Evolutionary conservation across 129 eudicot species (phyloP).

Genomic region (Ambrosia trifida): DNA sequence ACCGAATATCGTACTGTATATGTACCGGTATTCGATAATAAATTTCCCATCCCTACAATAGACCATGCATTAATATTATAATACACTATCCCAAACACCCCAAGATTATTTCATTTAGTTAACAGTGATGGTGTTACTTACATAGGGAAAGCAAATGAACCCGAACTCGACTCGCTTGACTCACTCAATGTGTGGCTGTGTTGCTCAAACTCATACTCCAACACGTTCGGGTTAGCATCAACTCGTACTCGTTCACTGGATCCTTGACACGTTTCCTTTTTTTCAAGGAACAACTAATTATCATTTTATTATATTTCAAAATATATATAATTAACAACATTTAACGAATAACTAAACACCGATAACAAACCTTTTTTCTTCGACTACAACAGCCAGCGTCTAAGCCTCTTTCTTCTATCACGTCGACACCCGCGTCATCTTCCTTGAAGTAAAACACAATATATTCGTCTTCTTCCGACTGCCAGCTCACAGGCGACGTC

Average conservation of each 20-base stretch:
- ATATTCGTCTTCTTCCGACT: slow-evolving; percentile 60
- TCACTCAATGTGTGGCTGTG: slow-evolving; percentile 31
- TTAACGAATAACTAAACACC: no score
- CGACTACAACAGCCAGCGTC: slow-evolving; percentile 1
- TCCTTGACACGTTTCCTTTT: slow-evolving; percentile 18
- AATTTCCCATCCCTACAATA: no score
- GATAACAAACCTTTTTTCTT: slow-evolving; percentile 39
- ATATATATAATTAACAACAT: background rate
- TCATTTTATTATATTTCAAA: background rate
- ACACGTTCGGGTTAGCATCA: slow-evolving; percentile 12
- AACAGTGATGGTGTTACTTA: slow-evolving; percentile 31
- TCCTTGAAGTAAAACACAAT: slow-evolving; percentile 69
- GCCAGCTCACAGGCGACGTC: slow-evolving; percentile 34
- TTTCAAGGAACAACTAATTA: background rate
- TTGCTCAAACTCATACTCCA: slow-evolving; percentile 36
- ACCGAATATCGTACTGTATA: no score
- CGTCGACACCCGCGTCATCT: slow-evolving; percentile 44
- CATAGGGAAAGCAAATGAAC: slow-evolving; percentile 77
- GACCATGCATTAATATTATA: background rate
- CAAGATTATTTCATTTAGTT: background rate
- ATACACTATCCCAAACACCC: background rate
- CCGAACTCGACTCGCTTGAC: slow-evolving; percentile 57
- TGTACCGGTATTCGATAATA: no score
- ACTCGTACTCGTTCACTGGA: background rate
- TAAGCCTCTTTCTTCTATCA: slow-evolving; percentile 33